Conservation (phyloP, 2,329 filamentous ascomycete genomes). For the Neonectria punicea region DNA sequence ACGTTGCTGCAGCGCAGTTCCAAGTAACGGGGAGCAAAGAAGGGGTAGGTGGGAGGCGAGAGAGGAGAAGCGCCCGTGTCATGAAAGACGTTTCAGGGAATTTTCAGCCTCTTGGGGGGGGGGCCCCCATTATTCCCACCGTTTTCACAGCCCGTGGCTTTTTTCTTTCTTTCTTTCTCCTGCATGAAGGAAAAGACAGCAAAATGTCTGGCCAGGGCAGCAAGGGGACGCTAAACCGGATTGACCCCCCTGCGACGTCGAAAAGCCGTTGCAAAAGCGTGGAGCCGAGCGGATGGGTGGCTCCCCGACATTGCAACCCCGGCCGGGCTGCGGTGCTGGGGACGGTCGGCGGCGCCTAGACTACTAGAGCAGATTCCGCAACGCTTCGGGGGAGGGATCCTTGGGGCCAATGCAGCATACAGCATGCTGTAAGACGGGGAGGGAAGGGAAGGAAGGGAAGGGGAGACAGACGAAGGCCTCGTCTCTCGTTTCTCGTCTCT, state of each 20-base stretch:
- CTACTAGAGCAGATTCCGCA: not conserved
- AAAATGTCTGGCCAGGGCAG: not conserved
- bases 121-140: not conserved
- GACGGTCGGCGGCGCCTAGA: not conserved
- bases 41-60: no score
- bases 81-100: not conserved
- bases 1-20: not conserved
- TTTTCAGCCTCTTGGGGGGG: not conserved
- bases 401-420: not conserved
- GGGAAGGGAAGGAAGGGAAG: not conserved
- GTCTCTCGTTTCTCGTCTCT: conserved; percentile 3
- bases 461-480: conserved; percentile 6
- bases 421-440: not conserved
- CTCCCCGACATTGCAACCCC: conserved; percentile 11
- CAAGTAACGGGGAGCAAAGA: no score
- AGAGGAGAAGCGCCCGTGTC: no score
- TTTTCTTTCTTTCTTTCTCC: not conserved
- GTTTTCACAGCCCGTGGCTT: not conserved
- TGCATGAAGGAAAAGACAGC: not conserved
- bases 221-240: conserved; percentile 9
- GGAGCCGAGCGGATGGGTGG: conserved; percentile 15
- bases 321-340: conserved; percentile 1
- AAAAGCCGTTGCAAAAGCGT: conserved; percentile 22
- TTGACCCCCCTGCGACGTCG: conserved; percentile 12
- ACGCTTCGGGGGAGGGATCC: not conserved